Base-by-base conservation (phyloP, 108 stramenopile genomes). In the Craspedostauros australis region DNA sequence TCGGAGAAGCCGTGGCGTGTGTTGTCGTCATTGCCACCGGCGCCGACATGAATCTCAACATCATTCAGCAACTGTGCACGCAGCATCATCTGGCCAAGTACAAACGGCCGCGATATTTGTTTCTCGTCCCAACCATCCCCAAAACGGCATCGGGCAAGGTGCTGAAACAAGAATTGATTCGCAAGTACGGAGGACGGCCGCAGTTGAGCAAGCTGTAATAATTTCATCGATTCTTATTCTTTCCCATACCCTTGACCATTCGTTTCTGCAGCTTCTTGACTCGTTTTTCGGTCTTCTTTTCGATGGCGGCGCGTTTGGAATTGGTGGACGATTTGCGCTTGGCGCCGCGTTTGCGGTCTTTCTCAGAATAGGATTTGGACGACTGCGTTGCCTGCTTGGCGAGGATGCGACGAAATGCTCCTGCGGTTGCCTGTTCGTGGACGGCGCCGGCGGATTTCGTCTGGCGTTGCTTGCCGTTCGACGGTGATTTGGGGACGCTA, bases 71-170 rank as follows among this genome's bases (percentile, higher is more conserved):
- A 11, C 72, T 64, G 64, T 92, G 84, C 55, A n/a, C 38, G 31
- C 21, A 72, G 16, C 42, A 71, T 18, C 68, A 81, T 7, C 57
- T 88, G 26, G 77, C 91, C 16, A 69, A 69, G 12, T 88, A 82
- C 65, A 92, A 92, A 51, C 64, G 64, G 6, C 91, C 91, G 14
- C 64, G 75, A 27, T 34, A 45, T 18, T 39, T 81, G 9, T 83
- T 84, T 54, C 39, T 70, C 48, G 39, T 73, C 16, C 20, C 56
- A 40, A 20, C 55, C 21, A 52, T 92, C 38, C 91, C 91, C 11
- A 62, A 73, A 32, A 92, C 86, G 25, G 64, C 79, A 2, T 79
- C 82, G 1, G 91, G 91, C 18, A 92, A 92, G 64, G 57, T 88
- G 16, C 42, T 86, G 31, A 88, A 92, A 42, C 57, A 54, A 38